These are phyloP conservation scores for Blastobotrys buckinghamii DNA, from an alignment of 1,139 yeast species.

Conservation along the genomic window DNA sequence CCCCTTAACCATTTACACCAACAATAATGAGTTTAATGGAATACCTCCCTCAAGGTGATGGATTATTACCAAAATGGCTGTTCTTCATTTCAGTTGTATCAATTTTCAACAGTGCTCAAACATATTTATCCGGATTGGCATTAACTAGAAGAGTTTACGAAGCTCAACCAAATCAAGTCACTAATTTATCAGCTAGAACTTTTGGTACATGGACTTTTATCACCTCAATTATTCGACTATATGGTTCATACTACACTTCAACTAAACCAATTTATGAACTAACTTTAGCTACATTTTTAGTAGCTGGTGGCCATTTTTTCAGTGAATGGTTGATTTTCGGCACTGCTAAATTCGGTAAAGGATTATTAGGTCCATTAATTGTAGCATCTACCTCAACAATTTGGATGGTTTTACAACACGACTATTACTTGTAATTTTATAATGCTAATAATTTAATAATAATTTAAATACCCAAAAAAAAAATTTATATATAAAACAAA, in stretches of 20 bases:
- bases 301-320: conserved; percentile 80
- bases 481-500: background rate
- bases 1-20: background rate
- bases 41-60: conserved; percentile 41
- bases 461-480: background rate
- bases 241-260: conserved; percentile 73
- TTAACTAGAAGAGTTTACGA: conserved; percentile 79
- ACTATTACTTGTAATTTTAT: conserved; percentile 29
- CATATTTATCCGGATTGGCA: conserved; percentile 67
- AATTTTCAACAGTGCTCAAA: conserved; percentile 81
- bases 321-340: conserved; percentile 75
- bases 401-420: conserved; percentile 45
- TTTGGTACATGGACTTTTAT: conserved; percentile 97
- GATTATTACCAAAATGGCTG: conserved; percentile 63
- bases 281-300: conserved; percentile 72
- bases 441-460: background rate
- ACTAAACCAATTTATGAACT: conserved; percentile 54
- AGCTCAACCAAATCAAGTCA: conserved; percentile 56
- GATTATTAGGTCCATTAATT: conserved; percentile 81
- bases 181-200: conserved; percentile 82
- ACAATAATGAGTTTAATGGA: background rate
- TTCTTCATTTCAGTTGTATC: conserved; percentile 80
- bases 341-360: conserved; percentile 81
- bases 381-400: conserved; percentile 41
- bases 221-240: conserved; percentile 76